Evolutionary conservation across 352 stramenopile genomes (phyloP).

Genomic region (Phytophthora idaei): DNA sequence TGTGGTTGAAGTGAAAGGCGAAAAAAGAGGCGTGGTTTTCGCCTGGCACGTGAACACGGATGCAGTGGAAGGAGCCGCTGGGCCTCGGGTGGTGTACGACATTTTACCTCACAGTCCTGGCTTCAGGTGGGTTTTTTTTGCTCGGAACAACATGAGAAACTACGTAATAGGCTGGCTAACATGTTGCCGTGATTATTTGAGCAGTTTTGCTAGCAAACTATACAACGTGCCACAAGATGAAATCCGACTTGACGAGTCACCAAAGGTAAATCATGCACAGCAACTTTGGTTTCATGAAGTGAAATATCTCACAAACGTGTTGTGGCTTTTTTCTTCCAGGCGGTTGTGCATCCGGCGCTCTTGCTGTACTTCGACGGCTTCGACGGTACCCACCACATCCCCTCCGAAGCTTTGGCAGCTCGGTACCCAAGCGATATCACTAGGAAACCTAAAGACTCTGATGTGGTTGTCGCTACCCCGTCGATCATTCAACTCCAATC

Average conservation of each 20-base stretch:
- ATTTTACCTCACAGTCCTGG: conserved; percentile 65
- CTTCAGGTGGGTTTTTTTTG: conserved; percentile 37
- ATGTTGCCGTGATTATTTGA: background rate
- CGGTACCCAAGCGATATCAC: conserved; percentile 63
- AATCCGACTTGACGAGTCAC: conserved; percentile 42
- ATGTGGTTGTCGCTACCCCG: conserved; percentile 30
- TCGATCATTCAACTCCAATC: conserved; percentile 81
- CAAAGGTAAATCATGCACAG: conserved; percentile 38
- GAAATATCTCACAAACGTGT: background rate
- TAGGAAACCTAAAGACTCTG: conserved; percentile 5
- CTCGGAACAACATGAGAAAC: background rate
- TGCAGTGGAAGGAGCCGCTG: conserved; percentile 39
- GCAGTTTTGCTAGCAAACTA: conserved; percentile 58
- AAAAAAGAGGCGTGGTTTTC: conserved; percentile 65
- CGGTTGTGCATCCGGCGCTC: conserved; percentile 63
- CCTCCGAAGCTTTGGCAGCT: conserved; percentile 61
- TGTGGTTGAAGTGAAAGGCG: conserved; percentile 61
- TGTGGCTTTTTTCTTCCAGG: conserved; percentile 29
- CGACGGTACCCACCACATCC: conserved; percentile 56
- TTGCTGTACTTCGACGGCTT: conserved; percentile 86
- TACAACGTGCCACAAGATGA: conserved; percentile 68
- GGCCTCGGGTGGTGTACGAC: conserved; percentile 65
- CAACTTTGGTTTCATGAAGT: background rate
- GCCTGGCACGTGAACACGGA: conserved; percentile 51
- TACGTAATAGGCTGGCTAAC: background rate